These are phyloP conservation scores for Micractinium sp. DNA, from an alignment of 139 green algal species.

Conservation along the genomic window DNA sequence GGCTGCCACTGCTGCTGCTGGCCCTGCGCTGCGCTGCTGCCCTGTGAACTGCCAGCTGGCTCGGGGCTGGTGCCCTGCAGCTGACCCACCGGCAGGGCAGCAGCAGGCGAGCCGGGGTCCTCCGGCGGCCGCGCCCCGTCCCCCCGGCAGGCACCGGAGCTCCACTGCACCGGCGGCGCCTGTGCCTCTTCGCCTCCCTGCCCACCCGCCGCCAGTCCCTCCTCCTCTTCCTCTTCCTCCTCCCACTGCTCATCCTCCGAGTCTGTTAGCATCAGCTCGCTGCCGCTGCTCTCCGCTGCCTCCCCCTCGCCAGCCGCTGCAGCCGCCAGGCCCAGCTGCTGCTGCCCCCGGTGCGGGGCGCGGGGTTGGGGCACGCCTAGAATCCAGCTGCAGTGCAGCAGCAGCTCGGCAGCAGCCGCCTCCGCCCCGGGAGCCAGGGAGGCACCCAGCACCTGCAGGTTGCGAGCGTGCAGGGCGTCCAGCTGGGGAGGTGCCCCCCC, in stretches of 20 bases:
- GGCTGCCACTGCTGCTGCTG: not conserved
- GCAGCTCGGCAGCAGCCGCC: not conserved
- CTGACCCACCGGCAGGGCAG: not conserved
- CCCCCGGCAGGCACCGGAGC: not conserved
- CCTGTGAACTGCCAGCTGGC: not conserved
- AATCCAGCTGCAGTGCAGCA: not conserved
- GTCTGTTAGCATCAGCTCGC: not conserved
- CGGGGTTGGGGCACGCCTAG: not conserved
- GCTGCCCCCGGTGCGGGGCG: too few species aligned
- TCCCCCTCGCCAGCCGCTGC: not conserved
- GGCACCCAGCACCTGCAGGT: constrained; percentile 13
- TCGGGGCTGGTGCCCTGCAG: not conserved
- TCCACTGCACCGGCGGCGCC: not conserved
- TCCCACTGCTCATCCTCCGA: not conserved
- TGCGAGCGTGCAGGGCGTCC: constrained; percentile 6
- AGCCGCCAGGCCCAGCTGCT: not conserved
- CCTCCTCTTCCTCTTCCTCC: not conserved
- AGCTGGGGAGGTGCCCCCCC: not conserved
- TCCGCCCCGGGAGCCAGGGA: not conserved
- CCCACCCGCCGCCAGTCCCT: not conserved
- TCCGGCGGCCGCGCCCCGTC: not conserved
- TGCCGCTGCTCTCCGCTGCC: not conserved
- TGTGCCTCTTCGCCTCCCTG: not conserved
- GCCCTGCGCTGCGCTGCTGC: not conserved
- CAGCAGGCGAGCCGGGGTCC: not conserved